phyloP scores from a whole-genome alignment of 768 basidiomycete genomes.

The Epithele typhae region DNA sequence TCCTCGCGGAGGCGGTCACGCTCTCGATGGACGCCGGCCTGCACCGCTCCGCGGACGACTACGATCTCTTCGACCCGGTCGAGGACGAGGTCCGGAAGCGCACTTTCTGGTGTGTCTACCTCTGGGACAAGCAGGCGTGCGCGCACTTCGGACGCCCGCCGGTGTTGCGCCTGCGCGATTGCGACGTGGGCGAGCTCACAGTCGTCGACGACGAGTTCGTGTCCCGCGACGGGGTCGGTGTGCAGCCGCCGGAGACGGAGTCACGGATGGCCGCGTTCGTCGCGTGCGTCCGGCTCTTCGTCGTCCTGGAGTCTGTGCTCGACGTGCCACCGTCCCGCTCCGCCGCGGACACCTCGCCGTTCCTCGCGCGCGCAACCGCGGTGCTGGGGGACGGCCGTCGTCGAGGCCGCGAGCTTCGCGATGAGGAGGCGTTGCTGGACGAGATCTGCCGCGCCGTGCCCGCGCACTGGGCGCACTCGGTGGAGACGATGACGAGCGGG shows the following conservation, averaged over 20 bases:
- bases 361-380: constrained; percentile 66
- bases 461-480: constrained; percentile 72
- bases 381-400: constrained; percentile 44
- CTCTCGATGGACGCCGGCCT: constrained; percentile 86
- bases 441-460: constrained; percentile 73
- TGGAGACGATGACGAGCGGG: constrained; percentile 76
- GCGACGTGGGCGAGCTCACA: constrained; percentile 85
- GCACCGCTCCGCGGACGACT: constrained; percentile 82
- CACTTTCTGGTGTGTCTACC: constrained; percentile 95
- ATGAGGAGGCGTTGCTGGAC: constrained; percentile 79
- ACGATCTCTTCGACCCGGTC: constrained; percentile 83
- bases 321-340: constrained; percentile 72
- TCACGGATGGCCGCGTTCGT: constrained; percentile 82
- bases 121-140: constrained; percentile 92
- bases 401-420: constrained; percentile 61
- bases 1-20: constrained; percentile 84
- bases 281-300: constrained; percentile 68
- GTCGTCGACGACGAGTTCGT: constrained; percentile 89
- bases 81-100: constrained; percentile 91
- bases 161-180: constrained; percentile 81
- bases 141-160: constrained; percentile 89
- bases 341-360: constrained; percentile 64
- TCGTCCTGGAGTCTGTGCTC: constrained; percentile 85
- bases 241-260: constrained; percentile 67
- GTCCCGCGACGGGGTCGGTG: constrained; percentile 61